These are phyloP conservation scores for Pilasporangium apinafurcum DNA, from an alignment of 352 stramenopile species.

Conservation along the genomic window DNA sequence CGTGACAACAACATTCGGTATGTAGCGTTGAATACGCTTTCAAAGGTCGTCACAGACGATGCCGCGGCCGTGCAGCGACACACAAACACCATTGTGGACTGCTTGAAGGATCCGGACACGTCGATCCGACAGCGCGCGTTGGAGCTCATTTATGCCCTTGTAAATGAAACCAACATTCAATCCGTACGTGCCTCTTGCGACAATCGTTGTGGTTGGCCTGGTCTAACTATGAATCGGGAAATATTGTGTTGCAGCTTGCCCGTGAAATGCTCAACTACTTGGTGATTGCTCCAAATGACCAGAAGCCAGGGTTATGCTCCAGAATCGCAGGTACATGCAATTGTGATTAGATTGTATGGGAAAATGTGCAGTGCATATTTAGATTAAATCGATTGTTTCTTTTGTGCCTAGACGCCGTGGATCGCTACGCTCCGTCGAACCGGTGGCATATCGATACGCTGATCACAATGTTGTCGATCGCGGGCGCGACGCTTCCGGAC, in stretches of 20 bases:
- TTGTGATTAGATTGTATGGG: not conserved
- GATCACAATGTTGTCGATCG: conserved; percentile 98
- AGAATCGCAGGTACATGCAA: conserved; percentile 82
- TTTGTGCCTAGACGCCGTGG: conserved; percentile 53
- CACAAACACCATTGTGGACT: conserved; percentile 94
- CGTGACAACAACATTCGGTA: conserved; percentile 99
- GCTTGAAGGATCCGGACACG: conserved; percentile 95
- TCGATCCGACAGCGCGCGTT: conserved; percentile 98
- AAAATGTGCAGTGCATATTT: not conserved
- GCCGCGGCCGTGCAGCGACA: conserved; percentile 95
- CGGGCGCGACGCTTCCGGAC: conserved; percentile 88
- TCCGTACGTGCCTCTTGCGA: conserved; percentile 25
- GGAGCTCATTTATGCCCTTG: conserved; percentile 98
- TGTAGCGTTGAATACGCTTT: conserved; percentile 97
- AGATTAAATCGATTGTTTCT: conserved; percentile 2
- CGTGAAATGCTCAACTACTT: conserved; percentile 99
- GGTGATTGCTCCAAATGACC: conserved; percentile 93
- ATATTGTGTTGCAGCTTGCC: conserved; percentile 59
- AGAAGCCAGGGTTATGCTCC: conserved; percentile 93
- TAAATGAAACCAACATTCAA: conserved; percentile 97
- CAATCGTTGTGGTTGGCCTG: not conserved
- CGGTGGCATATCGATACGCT: conserved; percentile 96
- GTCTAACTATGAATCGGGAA: not conserved
- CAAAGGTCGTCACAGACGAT: conserved; percentile 87
- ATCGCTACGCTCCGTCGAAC: conserved; percentile 76